A percentile compares a stretch with the other conserved stretches of the same genome.
These are phyloP conservation scores for Aciculosporium take DNA, from an alignment of 2,329 filamentous ascomycete species.

Conservation along the genomic window DNA sequence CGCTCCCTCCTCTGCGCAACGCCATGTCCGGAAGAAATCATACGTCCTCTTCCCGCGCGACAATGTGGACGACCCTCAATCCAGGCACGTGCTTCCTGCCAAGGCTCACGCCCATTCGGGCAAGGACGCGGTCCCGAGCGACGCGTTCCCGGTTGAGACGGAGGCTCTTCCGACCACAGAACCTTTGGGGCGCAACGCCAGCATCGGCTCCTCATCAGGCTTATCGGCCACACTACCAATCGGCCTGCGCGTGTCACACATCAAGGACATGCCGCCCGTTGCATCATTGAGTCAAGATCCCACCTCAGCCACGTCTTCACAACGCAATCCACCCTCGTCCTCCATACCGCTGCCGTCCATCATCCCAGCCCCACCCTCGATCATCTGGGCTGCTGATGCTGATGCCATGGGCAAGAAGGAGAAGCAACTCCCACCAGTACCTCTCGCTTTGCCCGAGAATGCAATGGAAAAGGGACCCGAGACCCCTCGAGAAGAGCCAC, in stretches of 20 bases:
- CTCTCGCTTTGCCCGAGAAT: constrained; percentile 8
- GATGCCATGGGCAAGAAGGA: background rate
- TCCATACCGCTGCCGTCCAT: background rate
- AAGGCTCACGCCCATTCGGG: constrained; percentile 5
- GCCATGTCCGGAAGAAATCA: background rate
- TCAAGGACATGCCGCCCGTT: constrained; percentile 31
- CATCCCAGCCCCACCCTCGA: background rate
- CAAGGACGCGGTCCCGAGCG: background rate
- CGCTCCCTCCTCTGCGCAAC: background rate
- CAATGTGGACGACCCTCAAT: constrained; percentile 9
- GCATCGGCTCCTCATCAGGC: constrained; percentile 47
- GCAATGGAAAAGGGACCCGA: constrained; percentile 4
- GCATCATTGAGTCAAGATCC: constrained; percentile 8
- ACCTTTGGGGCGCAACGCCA: constrained; percentile 23
- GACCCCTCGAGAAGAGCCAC: constrained; percentile 16
- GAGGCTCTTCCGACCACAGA: constrained; percentile 32
- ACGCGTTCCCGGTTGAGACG: constrained; percentile 8
- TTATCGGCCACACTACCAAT: constrained; percentile 60
- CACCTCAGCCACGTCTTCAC: background rate
- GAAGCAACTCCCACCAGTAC: constrained; percentile 21
- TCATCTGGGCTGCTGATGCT: background rate
- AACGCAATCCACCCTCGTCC: background rate
- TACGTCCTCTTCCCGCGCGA: constrained; percentile 10
- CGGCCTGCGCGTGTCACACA: constrained; percentile 50
- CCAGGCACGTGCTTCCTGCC: constrained; percentile 26